phyloP scores from a whole-genome alignment of 352 stramenopile species.

The Phytophthora lateralis region DNA sequence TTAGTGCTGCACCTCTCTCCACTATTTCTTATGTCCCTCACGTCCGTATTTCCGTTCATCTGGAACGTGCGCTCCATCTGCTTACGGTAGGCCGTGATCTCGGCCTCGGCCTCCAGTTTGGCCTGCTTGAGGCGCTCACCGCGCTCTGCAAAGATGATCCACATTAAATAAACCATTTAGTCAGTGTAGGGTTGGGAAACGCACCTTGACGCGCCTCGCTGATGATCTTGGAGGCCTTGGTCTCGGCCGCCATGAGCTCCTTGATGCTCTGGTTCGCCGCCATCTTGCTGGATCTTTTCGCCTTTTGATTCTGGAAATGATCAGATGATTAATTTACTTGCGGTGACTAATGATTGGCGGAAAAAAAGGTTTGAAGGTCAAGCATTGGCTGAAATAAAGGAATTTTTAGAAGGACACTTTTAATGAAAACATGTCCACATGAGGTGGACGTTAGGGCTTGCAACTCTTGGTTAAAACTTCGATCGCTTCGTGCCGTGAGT shows the following conservation, averaged over 20 bases:
- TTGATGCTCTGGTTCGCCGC: slow-evolving; percentile 89
- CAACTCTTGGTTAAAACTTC: slow-evolving; percentile 22
- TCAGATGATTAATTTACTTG: background rate
- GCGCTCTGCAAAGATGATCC: slow-evolving; percentile 49
- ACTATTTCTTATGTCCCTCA: slow-evolving; percentile 30
- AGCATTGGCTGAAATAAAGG: slow-evolving; percentile 25
- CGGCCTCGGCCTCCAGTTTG: slow-evolving; percentile 85
- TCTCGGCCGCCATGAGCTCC: slow-evolving; percentile 90
- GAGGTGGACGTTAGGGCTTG: slow-evolving; percentile 11
- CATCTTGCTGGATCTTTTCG: slow-evolving; percentile 51
- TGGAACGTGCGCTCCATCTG: slow-evolving; percentile 89
- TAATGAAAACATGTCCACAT: slow-evolving; percentile 26
- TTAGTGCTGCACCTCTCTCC: slow-evolving; percentile 9
- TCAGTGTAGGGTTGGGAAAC: background rate
- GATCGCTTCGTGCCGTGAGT: slow-evolving; percentile 20
- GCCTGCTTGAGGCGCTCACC: slow-evolving; percentile 88
- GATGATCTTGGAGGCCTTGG: slow-evolving; percentile 91
- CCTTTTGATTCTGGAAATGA: slow-evolving; percentile 13
- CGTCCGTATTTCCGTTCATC: slow-evolving; percentile 84
- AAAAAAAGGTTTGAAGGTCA: background rate
- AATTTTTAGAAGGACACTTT: slow-evolving; percentile 10
- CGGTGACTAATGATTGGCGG: slow-evolving; percentile 12
- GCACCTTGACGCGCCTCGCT: slow-evolving; percentile 83
- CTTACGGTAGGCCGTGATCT: slow-evolving; percentile 85
- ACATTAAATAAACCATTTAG: slow-evolving; percentile 2